Evolutionary conservation across 345 rosid species (phyloP).

Genomic region (Combretum micranthum): DNA sequence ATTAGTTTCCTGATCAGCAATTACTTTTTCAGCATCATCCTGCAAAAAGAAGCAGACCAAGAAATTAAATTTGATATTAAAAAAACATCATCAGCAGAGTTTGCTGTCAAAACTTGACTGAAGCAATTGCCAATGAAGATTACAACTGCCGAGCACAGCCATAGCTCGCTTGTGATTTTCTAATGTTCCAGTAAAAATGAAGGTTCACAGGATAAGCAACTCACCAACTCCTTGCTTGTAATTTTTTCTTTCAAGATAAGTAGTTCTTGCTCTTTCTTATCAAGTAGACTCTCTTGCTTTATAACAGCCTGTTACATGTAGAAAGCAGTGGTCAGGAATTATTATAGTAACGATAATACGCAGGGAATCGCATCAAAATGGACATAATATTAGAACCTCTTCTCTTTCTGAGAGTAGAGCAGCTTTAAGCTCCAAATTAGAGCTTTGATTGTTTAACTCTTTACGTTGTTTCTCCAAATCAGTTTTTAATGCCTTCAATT

Average conservation of each 20-base stretch:
- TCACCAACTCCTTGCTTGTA: slow-evolving; percentile 73
- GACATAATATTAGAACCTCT: slow-evolving; percentile 42
- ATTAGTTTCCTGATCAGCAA: slow-evolving; percentile 53
- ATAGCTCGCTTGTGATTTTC: background rate
- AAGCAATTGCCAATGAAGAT: too few relatives aligned
- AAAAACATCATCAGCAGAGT: slow-evolving; percentile 3
- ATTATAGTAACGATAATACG: background rate
- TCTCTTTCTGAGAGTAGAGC: slow-evolving; percentile 61
- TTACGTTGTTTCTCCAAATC: slow-evolving; percentile 46
- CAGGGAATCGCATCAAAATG: background rate
- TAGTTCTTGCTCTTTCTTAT: slow-evolving; percentile 66
- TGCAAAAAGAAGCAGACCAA: slow-evolving; percentile 14
- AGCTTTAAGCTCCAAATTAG: slow-evolving; percentile 39
- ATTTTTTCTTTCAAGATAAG: slow-evolving; percentile 62
- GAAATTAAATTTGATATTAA: too few relatives aligned
- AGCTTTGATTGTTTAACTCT: slow-evolving; percentile 45
- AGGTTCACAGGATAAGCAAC: slow-evolving; percentile 19
- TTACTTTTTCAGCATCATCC: slow-evolving; percentile 57
- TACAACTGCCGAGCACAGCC: background rate
- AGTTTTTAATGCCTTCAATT: slow-evolving; percentile 46
- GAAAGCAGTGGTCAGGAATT: slow-evolving; percentile 8
- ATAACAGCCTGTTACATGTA: slow-evolving; percentile 37
- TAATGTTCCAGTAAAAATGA: background rate
- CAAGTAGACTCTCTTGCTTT: slow-evolving; percentile 51
- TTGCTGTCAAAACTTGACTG: background rate